Conservation (phyloP, 2,329 filamentous ascomycete species). For the Tolypocladium guangdongense region DNA sequence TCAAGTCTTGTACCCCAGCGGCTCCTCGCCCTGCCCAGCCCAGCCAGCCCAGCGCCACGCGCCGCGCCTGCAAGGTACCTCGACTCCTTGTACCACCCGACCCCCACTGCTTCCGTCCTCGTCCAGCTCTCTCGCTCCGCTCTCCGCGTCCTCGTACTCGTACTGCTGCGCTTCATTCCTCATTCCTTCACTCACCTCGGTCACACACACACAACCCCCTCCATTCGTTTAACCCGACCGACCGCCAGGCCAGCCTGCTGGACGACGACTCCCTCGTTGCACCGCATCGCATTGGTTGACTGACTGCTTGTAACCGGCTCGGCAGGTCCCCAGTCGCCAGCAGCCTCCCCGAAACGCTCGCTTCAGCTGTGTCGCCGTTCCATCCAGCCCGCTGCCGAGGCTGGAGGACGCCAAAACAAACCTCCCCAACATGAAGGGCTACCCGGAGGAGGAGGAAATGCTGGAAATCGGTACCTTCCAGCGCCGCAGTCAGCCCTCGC, state of each 20-base stretch:
- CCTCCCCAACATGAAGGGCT: slow-evolving; percentile 15
- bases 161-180: no score
- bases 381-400: neutral
- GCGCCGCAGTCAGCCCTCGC: slow-evolving; percentile 14
- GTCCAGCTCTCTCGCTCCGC: neutral
- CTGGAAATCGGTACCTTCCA: slow-evolving; percentile 20
- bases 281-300: neutral
- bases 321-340: neutral
- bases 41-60: neutral
- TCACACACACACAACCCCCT: neutral
- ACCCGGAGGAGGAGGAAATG: slow-evolving; percentile 22
- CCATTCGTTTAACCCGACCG: neutral
- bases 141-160: no score
- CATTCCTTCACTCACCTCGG: neutral
- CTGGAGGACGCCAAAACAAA: neutral
- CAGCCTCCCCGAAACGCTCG: neutral
- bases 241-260: neutral
- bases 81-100: neutral
- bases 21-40: neutral
- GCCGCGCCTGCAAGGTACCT: neutral
- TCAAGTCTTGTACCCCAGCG: neutral
- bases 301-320: neutral
- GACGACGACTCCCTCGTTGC: neutral
- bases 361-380: neutral
- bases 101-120: neutral